Percentiles rank a stretch among this genome's conserved stretches.
Conservation (phyloP, 116 monocot species). For the Iris pallida region DNA sequence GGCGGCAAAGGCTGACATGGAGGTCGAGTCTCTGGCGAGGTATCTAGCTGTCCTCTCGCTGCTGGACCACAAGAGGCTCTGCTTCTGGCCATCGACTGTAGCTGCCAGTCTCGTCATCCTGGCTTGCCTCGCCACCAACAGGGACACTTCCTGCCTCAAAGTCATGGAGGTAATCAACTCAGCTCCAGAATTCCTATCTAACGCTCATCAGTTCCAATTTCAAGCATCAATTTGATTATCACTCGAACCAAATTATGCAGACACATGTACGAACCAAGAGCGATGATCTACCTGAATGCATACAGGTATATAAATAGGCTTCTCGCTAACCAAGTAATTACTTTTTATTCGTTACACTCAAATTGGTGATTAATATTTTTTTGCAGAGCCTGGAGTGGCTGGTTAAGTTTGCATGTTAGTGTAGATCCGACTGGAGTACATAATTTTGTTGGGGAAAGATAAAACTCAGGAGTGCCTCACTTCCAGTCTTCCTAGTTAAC, state of each 20-base stretch:
- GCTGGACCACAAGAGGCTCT: constrained; percentile 65
- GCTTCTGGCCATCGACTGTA: constrained; percentile 88
- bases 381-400: constrained; percentile 83
- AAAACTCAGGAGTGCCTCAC: background rate
- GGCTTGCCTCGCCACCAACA: constrained; percentile 58
- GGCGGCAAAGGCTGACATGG: constrained; percentile 52
- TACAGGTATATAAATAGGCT: constrained; percentile 42
- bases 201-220: background rate
- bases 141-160: constrained; percentile 44
- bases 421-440: background rate
- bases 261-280: constrained; percentile 70
- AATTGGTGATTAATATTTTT: background rate
- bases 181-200: too few relatives aligned
- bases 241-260: constrained; percentile 31
- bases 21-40: constrained; percentile 53
- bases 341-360: background rate
- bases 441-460: too few relatives aligned
- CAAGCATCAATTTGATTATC: background rate
- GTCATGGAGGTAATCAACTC: constrained; percentile 66
- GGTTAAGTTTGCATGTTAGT: constrained; percentile 42
- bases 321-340: background rate
- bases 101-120: constrained; percentile 88
- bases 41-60: constrained; percentile 64
- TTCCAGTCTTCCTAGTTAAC: background rate
- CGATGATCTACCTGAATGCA: constrained; percentile 88